Conservation (phyloP, 140 eudicot species). For the Cichorium intybus region DNA sequence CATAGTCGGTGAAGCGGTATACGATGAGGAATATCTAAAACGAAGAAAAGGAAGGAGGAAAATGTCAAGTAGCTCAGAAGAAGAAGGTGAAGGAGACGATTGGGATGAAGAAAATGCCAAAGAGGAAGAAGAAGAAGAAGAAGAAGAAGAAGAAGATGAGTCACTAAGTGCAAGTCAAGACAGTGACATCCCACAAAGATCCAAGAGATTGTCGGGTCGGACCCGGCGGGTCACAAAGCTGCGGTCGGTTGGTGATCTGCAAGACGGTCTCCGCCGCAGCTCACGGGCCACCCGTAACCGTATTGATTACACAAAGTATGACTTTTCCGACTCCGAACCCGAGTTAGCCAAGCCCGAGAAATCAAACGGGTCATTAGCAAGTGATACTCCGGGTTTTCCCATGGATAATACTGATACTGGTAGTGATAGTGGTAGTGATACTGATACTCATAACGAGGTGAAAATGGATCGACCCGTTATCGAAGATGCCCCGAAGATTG, state of each 20-base stretch:
- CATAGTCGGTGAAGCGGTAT: constrained; percentile 89
- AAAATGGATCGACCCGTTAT: constrained; percentile 32
- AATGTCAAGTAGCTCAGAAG: constrained; percentile 76
- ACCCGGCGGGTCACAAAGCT: constrained; percentile 53
- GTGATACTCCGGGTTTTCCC: constrained; percentile 44
- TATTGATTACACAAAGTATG: constrained; percentile 54
- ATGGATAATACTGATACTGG: constrained; percentile 28
- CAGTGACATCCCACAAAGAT: constrained; percentile 48
- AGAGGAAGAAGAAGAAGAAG: constrained; percentile 49
- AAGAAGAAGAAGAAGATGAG: constrained; percentile 53
- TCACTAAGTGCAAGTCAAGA: constrained; percentile 65
- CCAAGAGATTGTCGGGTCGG: constrained; percentile 39
- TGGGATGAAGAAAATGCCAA: constrained; percentile 71
- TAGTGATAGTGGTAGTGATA: constrained; percentile 13
- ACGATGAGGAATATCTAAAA: constrained; percentile 82
- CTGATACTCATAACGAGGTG: constrained; percentile 21
- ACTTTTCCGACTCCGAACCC: constrained; percentile 63
- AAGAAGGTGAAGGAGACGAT: constrained; percentile 78
- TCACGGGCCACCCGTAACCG: constrained; percentile 66
- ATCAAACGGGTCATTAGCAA: constrained; percentile 38
- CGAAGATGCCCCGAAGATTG: constrained; percentile 32
- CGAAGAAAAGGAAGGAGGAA: constrained; percentile 57
- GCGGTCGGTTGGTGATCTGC: constrained; percentile 53
- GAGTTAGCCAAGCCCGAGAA: constrained; percentile 46
- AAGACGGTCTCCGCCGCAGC: constrained; percentile 71